Base-by-base conservation (phyloP, 257 asterid species). In the Penstemon eatonii region DNA sequence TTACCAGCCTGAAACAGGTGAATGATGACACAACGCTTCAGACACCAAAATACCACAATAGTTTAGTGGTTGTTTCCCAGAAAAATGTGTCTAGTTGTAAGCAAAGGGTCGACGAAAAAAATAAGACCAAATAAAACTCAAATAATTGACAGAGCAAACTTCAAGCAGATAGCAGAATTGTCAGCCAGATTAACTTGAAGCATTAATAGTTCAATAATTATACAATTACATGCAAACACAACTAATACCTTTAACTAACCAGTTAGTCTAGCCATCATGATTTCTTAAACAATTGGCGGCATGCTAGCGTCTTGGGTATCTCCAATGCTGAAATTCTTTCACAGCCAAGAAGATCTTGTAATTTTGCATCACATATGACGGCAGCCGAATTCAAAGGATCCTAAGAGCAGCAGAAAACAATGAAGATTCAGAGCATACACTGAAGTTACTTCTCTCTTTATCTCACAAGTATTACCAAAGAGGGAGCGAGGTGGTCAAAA, bases 291-390 rank as follows among this genome's bases (percentile, higher is more conserved):
- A 84, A 78, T 67, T 86, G 91, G 45, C 74, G 87, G 18, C 68
- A 82, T 13, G 85, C 84, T 83, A 86, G 70, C 82, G 70, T 80
- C 76, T 86, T 86, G 5, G 88, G 88, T 71, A 89, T 76, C 59
- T 82, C 86, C 68, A 85, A 72, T 40, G 86, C 86, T 60, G 92
- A 83, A 52, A 87, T 74, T 77, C 86, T 83, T 75, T 81, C 85
- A 75, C 90, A 83, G 12, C 88, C 92, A 19, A 89, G 84, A 76
- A 86, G 88, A 68, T 83, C 88, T 70, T 79, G 81, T 51, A 89
- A 69, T 73, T 89, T 89, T 15, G 75, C 86, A 73, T 89, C 89
- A 66, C 96, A 87, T 37, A 63, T 4, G 63, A 89, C 80, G 10
- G 71, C 66, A 37, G 86, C 75, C 7, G 84, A 63, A 67, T 89